Percentiles rank a stretch among this genome's conserved stretches.
phyloP scores from a whole-genome alignment of 805 yeast genomes.

The Metschnikowia orientalis region DNA sequence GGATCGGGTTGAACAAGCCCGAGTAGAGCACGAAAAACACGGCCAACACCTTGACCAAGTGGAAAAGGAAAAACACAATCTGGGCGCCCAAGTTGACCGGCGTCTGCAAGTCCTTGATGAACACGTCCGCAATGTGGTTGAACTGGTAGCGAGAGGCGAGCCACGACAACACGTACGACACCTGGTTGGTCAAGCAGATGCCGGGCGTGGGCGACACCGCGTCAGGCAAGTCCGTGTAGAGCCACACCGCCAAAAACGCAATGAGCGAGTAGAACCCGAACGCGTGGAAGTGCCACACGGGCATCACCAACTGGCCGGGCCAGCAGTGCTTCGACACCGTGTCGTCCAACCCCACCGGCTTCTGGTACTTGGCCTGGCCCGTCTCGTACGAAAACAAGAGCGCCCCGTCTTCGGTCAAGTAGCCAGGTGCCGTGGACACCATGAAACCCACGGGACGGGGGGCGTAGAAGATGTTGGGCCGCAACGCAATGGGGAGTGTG shows the following conservation, averaged over 20 bases:
- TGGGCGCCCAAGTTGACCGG: conserved; percentile 47
- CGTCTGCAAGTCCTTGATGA: conserved; percentile 46
- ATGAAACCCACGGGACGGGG: conserved; percentile 60
- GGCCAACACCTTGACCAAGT: conserved; percentile 54
- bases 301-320: conserved; percentile 88
- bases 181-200: conserved; percentile 64
- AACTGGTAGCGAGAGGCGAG: conserved; percentile 33
- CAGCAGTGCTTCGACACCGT: conserved; percentile 58
- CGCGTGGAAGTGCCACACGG: conserved; percentile 56
- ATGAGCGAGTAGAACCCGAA: conserved; percentile 40
- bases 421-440: conserved; percentile 68
- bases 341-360: conserved; percentile 43
- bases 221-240: conserved; percentile 92
- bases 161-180: conserved; percentile 25
- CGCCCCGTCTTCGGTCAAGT: conserved; percentile 77
- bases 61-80: conserved; percentile 66
- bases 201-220: conserved; percentile 90
- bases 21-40: conserved; percentile 56
- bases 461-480: conserved; percentile 75
- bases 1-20: conserved; percentile 75
- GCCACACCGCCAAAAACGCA: conserved; percentile 57
- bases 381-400: conserved; percentile 64
- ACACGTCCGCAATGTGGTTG: conserved; percentile 40
- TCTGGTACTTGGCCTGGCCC: conserved; percentile 38
- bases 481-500: conserved; percentile 64